Percentiles rank a stretch among this genome's conserved stretches.
Conservation (phyloP, 1,284 basidiomycete species). For the Heterobasidion occidentale region DNA sequence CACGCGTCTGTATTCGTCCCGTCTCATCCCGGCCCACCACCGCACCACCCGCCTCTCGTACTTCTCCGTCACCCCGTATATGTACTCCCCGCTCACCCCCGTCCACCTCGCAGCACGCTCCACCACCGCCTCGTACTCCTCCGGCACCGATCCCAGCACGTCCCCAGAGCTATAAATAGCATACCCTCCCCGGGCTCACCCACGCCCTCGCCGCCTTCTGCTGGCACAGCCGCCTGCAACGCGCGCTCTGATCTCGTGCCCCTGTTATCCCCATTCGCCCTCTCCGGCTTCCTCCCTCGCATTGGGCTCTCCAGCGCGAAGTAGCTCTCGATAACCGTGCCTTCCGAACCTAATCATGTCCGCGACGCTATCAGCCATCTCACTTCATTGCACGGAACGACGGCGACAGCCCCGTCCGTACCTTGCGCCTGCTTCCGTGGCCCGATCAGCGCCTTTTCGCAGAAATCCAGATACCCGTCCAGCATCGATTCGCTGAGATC, state of each 20-base stretch:
- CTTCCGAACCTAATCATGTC: neutral
- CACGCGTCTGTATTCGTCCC: conserved; percentile 10
- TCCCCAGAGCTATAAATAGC: conserved; percentile 53
- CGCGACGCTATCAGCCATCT: no score
- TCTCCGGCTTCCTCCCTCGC: neutral
- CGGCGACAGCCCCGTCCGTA: neutral
- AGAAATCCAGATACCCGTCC: conserved; percentile 65
- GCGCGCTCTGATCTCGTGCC: neutral
- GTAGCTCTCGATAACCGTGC: conserved; percentile 8
- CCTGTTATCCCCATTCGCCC: neutral
- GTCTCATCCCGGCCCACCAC: conserved; percentile 32
- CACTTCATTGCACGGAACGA: no score
- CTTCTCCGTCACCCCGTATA: conserved; percentile 45
- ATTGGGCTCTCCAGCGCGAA: conserved; percentile 11
- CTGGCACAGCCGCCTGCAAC: conserved; percentile 10
- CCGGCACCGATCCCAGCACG: conserved; percentile 45
- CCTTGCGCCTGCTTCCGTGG: neutral
- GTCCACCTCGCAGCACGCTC: conserved; percentile 40
- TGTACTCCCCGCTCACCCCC: conserved; percentile 40
- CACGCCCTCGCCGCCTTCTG: conserved; percentile 7
- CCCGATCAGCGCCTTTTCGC: conserved; percentile 45
- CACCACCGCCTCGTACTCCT: conserved; percentile 40
- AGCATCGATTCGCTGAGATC: conserved; percentile 45
- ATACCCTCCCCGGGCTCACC: conserved; percentile 49
- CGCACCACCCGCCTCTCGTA: conserved; percentile 52